These are phyloP conservation scores for Sporopachydermia quercuum DNA, from an alignment of 805 yeast genomes.

Conservation along the genomic window DNA sequence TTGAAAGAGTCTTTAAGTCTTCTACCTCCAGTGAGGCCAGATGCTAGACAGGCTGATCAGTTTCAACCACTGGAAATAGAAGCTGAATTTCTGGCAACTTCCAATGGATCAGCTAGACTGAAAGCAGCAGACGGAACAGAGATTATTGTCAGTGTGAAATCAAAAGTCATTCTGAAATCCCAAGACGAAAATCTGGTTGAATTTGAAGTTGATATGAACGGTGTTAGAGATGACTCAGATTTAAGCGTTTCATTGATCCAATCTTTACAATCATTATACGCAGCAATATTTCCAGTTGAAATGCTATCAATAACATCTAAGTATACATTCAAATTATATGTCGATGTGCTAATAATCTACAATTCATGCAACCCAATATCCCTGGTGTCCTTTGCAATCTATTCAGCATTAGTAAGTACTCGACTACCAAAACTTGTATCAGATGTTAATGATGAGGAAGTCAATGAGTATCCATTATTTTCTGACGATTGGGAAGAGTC, in stretches of 20 bases:
- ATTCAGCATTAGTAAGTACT: constrained; percentile 70
- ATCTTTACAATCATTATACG: constrained; percentile 38
- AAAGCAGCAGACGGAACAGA: constrained; percentile 84
- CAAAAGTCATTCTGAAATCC: constrained; percentile 46
- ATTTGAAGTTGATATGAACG: constrained; percentile 61
- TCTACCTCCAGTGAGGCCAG: constrained; percentile 63
- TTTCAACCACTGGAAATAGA: constrained; percentile 79
- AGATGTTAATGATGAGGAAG: constrained; percentile 40
- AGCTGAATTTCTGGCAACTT: constrained; percentile 65
- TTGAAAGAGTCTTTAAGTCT: constrained; percentile 55
- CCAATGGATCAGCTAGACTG: constrained; percentile 87
- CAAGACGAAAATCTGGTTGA: constrained; percentile 38
- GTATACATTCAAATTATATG: constrained; percentile 60
- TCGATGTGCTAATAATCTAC: constrained; percentile 71
- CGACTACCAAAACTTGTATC: constrained; percentile 59
- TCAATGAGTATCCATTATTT: constrained; percentile 83
- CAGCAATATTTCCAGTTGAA: constrained; percentile 35
- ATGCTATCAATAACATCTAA: constrained; percentile 51
- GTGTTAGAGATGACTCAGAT: constrained; percentile 66
- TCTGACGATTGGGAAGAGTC: constrained; percentile 75
- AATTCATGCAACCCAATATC: constrained; percentile 72
- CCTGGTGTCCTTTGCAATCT: constrained; percentile 63
- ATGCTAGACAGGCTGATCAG: constrained; percentile 60
- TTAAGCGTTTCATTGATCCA: constrained; percentile 50
- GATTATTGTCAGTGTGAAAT: constrained; percentile 81